Base-by-base conservation (phyloP, 768 basidiomycete species). In the Macrolepiota dolichaula region DNA sequence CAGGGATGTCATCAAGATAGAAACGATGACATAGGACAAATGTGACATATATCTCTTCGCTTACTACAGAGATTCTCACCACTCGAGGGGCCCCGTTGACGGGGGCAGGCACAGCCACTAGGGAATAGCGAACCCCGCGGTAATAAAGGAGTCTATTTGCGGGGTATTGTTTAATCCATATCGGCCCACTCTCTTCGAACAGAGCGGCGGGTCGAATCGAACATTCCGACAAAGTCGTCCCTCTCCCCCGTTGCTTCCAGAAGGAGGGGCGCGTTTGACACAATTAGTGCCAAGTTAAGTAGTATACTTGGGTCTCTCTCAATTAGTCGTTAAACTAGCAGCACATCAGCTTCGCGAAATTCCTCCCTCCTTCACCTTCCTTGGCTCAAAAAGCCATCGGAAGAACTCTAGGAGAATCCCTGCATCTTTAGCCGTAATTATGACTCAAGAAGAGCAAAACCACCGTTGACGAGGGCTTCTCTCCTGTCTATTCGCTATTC, bases 201-300 rank as follows among this genome's bases (percentile, higher is more conserved):
- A 15, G 47, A 17, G 46, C 32, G 24, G 32, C 35, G 47, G 47
- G 46, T 29, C 9, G 29, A 57, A 7, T 32, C 29, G 29, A 32
- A 32, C 29, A n/a, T n/a, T n/a, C 29, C 29, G 9, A 12, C 44
- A 15, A 19, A 49, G 25, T 27, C 29, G 22, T 1, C 29, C 25
- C 54, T 5, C 35, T 49, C 32, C 35, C 29, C 35, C 37, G 38
- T 37, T 57, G 12, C 47, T 37, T 50, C 56, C 22, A 38, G 56
- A 57, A 57, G 56, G 7, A 13, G n/a, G n/a, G n/a, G n/a, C n/a
- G n/a, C n/a, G n/a, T 57, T 22, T 57, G 56, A 37, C 56, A 37
- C 46, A 46, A 50, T 51, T 36, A 38, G 56, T 25, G n/a, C n/a
- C n/a, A n/a, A n/a, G n/a, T n/a, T n/a, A n/a, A n/a, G n/a, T n/a